phyloP scores from a whole-genome alignment of 305 asterid species.

The Fraxinus latifolia region DNA sequence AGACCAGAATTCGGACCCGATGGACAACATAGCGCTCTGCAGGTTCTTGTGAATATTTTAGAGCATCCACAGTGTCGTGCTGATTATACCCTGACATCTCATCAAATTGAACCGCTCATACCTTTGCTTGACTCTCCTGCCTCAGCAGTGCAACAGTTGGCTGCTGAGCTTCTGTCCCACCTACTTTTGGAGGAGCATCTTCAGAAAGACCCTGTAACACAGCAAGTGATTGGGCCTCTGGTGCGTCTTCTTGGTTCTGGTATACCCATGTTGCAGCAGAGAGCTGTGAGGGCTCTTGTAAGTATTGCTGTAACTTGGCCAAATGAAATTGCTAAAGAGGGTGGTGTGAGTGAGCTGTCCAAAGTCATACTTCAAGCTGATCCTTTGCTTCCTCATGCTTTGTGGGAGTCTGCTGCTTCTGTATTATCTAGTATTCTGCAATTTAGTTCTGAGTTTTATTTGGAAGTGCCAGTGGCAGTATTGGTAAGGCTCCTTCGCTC shows the following conservation, averaged over 20 bases:
- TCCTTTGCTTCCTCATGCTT: conserved; percentile 72
- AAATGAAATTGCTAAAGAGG: conserved; percentile 96
- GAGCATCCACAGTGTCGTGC: conserved; percentile 95
- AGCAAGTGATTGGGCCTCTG: conserved; percentile 70
- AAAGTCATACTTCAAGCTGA: conserved; percentile 86
- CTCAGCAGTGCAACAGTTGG: conserved; percentile 77
- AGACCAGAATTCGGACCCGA: conserved; percentile 83
- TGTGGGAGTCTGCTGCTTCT: conserved; percentile 89
- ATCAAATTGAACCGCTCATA: conserved; percentile 81
- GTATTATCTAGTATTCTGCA: conserved; percentile 72
- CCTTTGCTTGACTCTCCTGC: conserved; percentile 85
- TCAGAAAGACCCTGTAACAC: conserved; percentile 66
- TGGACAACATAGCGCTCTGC: conserved; percentile 85
- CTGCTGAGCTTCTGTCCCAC: conserved; percentile 80
- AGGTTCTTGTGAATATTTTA: conserved; percentile 90
- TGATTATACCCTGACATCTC: conserved; percentile 70
- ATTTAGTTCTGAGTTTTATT: conserved; percentile 71
- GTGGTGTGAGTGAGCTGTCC: conserved; percentile 93
- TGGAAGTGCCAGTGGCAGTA: conserved; percentile 89
- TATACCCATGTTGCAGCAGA: conserved; percentile 69
- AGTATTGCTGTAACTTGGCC: conserved; percentile 69
- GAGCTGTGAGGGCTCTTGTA: conserved; percentile 78
- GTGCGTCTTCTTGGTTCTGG: conserved; percentile 75
- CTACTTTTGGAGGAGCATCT: conserved; percentile 78
- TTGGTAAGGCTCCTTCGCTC: conserved; percentile 85